Base-by-base conservation (phyloP, 495 filamentous ascomycete species). In the Aspergillus steynii region DNA sequence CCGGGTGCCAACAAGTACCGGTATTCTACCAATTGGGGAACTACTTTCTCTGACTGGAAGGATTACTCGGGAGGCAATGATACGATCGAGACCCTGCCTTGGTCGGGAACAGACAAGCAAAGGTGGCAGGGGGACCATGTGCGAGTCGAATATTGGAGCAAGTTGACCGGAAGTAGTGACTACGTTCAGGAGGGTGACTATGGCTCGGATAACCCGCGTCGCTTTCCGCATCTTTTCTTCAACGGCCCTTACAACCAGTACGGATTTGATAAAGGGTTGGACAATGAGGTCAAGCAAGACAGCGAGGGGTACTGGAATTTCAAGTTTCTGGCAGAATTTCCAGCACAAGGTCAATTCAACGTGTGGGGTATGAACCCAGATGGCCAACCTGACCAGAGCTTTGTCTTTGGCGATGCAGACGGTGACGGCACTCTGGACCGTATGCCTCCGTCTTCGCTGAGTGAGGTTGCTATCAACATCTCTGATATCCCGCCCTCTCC, bases 281-380 rank as follows among this genome's bases (percentile, higher is more conserved):
- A 79, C 4, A 86, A 87, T 45, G 65, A 75, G 20, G 82, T 89
- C 69, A 70, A 78, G 45, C 78, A 86, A 55, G 74, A 83, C 31
- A 65, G 67, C 1, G 77, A 85, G 65, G 83, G 84, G 10, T 74
- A 74, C 6, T 90, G 88, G 88, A 74, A 80, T 25, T 81, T 83
- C 66, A 76, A 85, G 54, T 86, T 86, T 63, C 82, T 88, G 82
- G 74, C 82, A 3, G 88, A 90, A 63, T 90, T 82, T 81, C 88
- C 88, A 10, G 79, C 82, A 12, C 72, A 80, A 47, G 86, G 86
- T 61, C 85, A 88, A 61, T 72, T 90, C 60, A 90, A 89, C 63
- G 76, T 85, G 2, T 90, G 88, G 88, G 88, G 88, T 46, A 85
- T 88, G 63, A 86, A 90, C 63, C 80, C 81, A 0, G 82, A 89